phyloP scores from a whole-genome alignment of 2,329 filamentous ascomycete genomes.

The Aspergillus chevalieri region DNA sequence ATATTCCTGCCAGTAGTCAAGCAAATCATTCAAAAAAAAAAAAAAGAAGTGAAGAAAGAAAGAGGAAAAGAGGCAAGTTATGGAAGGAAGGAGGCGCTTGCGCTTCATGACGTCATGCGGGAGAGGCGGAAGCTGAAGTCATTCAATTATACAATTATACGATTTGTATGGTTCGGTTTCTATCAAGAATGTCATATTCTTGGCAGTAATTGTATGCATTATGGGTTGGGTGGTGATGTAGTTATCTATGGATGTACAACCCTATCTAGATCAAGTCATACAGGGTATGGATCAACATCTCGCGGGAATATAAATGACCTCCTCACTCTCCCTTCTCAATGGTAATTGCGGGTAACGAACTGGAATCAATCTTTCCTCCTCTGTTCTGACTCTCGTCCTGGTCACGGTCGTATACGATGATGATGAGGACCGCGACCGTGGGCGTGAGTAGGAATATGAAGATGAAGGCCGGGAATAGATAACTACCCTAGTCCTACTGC shows the following conservation, averaged over 20 bases:
- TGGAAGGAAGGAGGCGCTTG: constrained; percentile 5
- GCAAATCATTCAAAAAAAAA: neutral
- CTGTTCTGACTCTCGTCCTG: neutral
- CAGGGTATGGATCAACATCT: constrained; percentile 1
- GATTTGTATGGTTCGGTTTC: neutral
- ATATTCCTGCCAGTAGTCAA: no score
- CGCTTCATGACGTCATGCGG: constrained; percentile 27
- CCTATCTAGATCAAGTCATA: no score
- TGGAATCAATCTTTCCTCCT: neutral
- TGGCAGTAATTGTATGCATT: neutral
- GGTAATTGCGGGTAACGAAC: neutral
- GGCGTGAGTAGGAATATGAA: no score
- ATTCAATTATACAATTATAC: constrained; percentile 3
- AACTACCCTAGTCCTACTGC: neutral
- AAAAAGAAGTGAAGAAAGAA: neutral
- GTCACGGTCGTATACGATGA: neutral
- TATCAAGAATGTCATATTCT: neutral
- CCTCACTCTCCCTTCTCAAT: constrained; percentile 1
- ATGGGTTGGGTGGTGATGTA: no score
- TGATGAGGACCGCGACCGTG: neutral
- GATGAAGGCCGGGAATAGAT: no score
- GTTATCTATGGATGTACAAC: no score
- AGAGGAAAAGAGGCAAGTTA: neutral
- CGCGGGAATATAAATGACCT: constrained; percentile 14
- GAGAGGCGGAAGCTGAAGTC: constrained; percentile 21